phyloP scores from a whole-genome alignment of 73 alveolate genomes.

The Paramecium caudatum region DNA sequence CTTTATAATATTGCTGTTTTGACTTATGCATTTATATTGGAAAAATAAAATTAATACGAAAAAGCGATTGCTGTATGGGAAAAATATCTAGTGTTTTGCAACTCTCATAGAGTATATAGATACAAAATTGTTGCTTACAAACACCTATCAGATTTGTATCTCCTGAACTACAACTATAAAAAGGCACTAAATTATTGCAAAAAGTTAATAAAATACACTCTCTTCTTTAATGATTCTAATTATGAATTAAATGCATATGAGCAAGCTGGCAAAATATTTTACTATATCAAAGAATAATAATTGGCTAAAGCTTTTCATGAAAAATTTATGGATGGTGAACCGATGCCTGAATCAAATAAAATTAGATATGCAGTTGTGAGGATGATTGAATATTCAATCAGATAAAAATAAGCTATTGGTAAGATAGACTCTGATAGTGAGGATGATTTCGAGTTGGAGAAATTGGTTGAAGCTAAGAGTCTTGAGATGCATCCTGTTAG shows the following conservation, averaged over 20 bases:
- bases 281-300: constrained; percentile 30
- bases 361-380: constrained; percentile 8
- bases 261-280: constrained; percentile 25
- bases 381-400: constrained; percentile 23
- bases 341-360: background rate
- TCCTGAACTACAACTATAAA: background rate
- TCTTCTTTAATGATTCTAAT: constrained; percentile 40
- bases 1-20: constrained; percentile 60
- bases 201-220: constrained; percentile 27
- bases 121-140: constrained; percentile 62
- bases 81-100: constrained; percentile 60
- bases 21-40: background rate
- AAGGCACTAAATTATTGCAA: constrained; percentile 34
- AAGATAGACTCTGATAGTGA: constrained; percentile 55
- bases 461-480: constrained; percentile 31
- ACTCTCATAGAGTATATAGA: constrained; percentile 47
- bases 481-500: background rate
- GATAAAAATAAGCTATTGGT: constrained; percentile 14
- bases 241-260: constrained; percentile 59
- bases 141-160: background rate
- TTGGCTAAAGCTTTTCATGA: constrained; percentile 62
- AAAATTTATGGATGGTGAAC: constrained; percentile 55
- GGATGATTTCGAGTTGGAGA: constrained; percentile 55
- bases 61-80: constrained; percentile 53
- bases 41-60: background rate